Percentiles rank a stretch among this genome's conserved stretches.
Evolutionary conservation across 164 flowering plant species (phyloP).

Genomic region (Houttuynia cordata): DNA sequence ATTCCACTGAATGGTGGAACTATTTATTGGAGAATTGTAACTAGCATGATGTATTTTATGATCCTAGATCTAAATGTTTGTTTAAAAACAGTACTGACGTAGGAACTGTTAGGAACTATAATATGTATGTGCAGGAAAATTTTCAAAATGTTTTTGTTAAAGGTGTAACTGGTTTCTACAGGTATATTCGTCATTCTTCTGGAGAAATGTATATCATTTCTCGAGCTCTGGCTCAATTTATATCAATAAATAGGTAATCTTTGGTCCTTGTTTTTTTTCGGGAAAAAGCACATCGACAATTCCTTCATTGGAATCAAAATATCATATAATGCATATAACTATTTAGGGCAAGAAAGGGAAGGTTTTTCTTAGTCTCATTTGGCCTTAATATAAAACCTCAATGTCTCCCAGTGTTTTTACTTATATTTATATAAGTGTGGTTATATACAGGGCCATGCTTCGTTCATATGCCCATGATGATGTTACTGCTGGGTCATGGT

Average conservation of each 20-base stretch:
- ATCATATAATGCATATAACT: no score
- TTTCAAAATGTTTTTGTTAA: no score
- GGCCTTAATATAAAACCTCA: no score
- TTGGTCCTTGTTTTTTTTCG: neutral
- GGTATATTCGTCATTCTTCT: constrained; percentile 93
- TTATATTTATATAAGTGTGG: neutral
- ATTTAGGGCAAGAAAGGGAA: no score
- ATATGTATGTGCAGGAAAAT: no score
- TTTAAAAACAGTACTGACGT: neutral
- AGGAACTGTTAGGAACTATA: neutral
- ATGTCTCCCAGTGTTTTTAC: no score
- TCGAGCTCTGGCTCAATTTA: constrained; percentile 69
- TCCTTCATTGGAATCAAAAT: no score
- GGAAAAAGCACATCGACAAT: no score
- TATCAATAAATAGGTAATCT: constrained; percentile 73
- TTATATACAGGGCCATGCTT: constrained; percentile 47
- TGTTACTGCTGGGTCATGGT: constrained; percentile 89
- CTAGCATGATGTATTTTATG: no score
- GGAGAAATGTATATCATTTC: constrained; percentile 85
- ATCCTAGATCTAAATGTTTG: no score
- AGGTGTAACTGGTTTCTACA: constrained; percentile 13
- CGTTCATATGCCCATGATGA: constrained; percentile 93
- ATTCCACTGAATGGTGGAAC: neutral
- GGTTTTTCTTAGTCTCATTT: no score
- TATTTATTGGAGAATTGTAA: no score